Conservation (phyloP, 2,329 filamentous ascomycete genomes). For the Epichloe sp. region DNA sequence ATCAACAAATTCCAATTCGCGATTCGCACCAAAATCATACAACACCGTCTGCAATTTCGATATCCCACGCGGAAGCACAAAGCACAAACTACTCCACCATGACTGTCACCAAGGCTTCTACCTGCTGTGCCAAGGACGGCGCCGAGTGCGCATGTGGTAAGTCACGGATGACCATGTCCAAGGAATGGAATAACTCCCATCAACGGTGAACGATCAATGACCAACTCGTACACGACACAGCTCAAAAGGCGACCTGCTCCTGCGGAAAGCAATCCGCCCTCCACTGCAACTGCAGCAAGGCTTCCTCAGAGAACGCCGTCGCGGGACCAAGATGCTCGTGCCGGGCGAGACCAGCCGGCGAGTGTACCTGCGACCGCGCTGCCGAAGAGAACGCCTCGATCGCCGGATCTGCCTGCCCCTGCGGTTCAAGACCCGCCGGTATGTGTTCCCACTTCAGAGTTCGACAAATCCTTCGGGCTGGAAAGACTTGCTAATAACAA, state of each 20-base stretch:
- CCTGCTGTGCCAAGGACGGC: slow-evolving; percentile 43
- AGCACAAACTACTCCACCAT: slow-evolving; percentile 13
- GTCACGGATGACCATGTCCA: slow-evolving; percentile 13
- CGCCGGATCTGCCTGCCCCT: slow-evolving; percentile 54
- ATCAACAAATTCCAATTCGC: neutral
- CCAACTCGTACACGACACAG: slow-evolving; percentile 18
- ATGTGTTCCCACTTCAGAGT: slow-evolving; percentile 20
- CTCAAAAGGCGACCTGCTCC: slow-evolving; percentile 61
- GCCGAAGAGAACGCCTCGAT: slow-evolving; percentile 52
- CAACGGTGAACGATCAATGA: too few relatives aligned
- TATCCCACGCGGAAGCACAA: neutral
- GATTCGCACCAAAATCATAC: neutral
- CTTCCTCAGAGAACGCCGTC: slow-evolving; percentile 59
- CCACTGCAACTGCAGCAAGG: slow-evolving; percentile 73
- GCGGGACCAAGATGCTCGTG: slow-evolving; percentile 70
- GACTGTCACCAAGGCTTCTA: slow-evolving; percentile 28
- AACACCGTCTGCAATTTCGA: neutral
- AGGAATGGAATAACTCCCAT: neutral
- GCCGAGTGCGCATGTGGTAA: slow-evolving; percentile 44
- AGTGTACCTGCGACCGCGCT: slow-evolving; percentile 71
- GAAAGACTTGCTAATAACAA: slow-evolving; percentile 6
- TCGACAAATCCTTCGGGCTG: neutral
- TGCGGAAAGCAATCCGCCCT: slow-evolving; percentile 82
- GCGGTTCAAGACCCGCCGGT: slow-evolving; percentile 63
- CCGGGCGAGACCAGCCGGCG: slow-evolving; percentile 63